Conservation (phyloP, 345 rosid species). For the Gossypium bickii region DNA sequence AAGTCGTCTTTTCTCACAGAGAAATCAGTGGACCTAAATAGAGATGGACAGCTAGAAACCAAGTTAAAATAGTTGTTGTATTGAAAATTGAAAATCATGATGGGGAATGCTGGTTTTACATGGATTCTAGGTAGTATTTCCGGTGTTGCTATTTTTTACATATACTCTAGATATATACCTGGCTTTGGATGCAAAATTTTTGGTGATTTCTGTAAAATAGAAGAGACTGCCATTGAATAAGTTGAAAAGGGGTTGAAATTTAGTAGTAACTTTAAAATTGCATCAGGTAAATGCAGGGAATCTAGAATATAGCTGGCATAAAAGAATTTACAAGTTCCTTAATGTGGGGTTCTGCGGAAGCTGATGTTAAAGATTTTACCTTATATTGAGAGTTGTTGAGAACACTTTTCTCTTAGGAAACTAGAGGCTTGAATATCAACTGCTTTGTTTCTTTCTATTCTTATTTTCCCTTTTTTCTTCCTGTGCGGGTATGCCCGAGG, state of each 20-base stretch:
- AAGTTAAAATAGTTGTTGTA: not conserved
- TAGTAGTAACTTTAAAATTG: not conserved
- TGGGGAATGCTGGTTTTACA: not conserved
- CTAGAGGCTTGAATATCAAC: not conserved
- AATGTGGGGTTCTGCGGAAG: not conserved
- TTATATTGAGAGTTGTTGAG: not conserved
- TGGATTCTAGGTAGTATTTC: not conserved
- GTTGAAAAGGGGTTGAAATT: not conserved
- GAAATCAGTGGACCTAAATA: not conserved
- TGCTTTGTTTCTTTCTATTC: not conserved
- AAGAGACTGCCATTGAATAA: not conserved
- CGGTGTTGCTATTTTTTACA: not conserved
- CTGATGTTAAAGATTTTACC: conserved; percentile 5
- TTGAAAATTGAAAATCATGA: not conserved
- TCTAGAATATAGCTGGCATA: not conserved
- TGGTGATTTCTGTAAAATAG: not conserved
- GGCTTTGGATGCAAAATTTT: not conserved
- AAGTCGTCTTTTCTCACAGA: not conserved
- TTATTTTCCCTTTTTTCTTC: not conserved
- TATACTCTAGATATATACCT: not conserved
- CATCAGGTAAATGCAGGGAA: not conserved
- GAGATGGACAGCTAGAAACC: not conserved
- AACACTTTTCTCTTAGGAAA: not conserved
- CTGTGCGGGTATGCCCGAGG: not conserved
- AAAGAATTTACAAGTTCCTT: not conserved